Conservation (phyloP, 108 stramenopile species). For the Pseudonitzschia pungens region DNA sequence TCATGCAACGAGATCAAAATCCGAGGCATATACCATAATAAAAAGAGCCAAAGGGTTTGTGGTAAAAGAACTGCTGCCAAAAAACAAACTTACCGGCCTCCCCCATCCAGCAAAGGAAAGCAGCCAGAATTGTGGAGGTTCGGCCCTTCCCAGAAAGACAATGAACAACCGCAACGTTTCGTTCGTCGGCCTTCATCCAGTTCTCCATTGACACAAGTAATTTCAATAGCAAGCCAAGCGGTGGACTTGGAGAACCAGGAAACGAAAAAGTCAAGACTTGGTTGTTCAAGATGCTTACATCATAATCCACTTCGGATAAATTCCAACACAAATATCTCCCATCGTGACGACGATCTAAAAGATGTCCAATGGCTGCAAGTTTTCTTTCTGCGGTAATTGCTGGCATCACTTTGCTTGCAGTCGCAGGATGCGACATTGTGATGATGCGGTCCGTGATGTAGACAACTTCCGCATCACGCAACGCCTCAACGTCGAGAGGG, state of each 20-base stretch:
- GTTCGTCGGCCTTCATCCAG: constrained; percentile 91
- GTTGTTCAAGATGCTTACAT: constrained; percentile 75
- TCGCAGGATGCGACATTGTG: constrained; percentile 76
- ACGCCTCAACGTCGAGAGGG: constrained; percentile 68
- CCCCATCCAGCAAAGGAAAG: constrained; percentile 94
- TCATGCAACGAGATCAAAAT: neutral
- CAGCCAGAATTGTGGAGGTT: constrained; percentile 84
- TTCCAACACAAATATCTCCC: constrained; percentile 94
- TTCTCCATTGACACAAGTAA: constrained; percentile 85
- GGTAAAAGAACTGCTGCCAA: neutral
- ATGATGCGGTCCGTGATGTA: constrained; percentile 85
- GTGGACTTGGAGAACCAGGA: constrained; percentile 94
- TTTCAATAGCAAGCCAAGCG: constrained; percentile 91
- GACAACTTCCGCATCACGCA: constrained; percentile 80
- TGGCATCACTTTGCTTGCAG: constrained; percentile 51
- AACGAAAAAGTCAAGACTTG: constrained; percentile 91
- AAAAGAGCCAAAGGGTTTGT: neutral
- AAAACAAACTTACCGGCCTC: constrained; percentile 45
- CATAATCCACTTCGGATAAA: constrained; percentile 92
- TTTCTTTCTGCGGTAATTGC: constrained; percentile 69
- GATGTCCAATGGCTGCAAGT: constrained; percentile 74
- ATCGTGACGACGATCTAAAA: constrained; percentile 74
- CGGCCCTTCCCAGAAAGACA: constrained; percentile 94
- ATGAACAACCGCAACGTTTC: constrained; percentile 93
- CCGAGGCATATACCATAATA: neutral